Evolutionary conservation across 2,329 filamentous ascomycete species (phyloP).

Genomic region (Basipetospora sp.): DNA sequence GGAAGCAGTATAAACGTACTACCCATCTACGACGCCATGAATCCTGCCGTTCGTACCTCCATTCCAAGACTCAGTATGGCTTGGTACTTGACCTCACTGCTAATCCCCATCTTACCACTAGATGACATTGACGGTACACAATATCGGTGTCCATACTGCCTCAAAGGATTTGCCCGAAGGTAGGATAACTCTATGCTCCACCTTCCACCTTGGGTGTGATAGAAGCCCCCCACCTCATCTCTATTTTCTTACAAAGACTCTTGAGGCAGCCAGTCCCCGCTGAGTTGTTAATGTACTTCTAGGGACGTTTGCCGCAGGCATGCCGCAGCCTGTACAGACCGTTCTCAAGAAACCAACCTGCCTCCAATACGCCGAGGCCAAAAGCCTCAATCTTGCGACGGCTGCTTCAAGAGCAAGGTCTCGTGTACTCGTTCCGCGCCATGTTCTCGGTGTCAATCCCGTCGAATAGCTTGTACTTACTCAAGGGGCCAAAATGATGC

Average conservation of each 20-base stretch:
- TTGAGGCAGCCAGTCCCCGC: too few relatives aligned
- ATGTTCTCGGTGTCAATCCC: constrained; percentile 1
- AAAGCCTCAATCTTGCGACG: neutral
- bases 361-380: neutral
- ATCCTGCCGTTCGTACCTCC: constrained; percentile 2
- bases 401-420: constrained; percentile 4
- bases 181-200: too few relatives aligned
- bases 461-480: neutral
- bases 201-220: too few relatives aligned
- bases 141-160: constrained; percentile 5
- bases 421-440: neutral
- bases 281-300: too few relatives aligned
- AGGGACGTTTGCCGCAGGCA: constrained; percentile 2
- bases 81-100: neutral
- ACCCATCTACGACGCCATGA: constrained; percentile 5
- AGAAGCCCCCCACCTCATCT: too few relatives aligned
- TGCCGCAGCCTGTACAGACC: neutral
- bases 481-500: too few relatives aligned
- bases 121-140: too few relatives aligned
- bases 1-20: constrained; percentile 4
- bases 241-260: too few relatives aligned
- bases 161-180: constrained; percentile 3
- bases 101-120: too few relatives aligned
- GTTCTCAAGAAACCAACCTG: neutral
- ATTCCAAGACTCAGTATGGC: neutral